Conservation (phyloP, 805 yeast genomes). For the Candida alai region DNA sequence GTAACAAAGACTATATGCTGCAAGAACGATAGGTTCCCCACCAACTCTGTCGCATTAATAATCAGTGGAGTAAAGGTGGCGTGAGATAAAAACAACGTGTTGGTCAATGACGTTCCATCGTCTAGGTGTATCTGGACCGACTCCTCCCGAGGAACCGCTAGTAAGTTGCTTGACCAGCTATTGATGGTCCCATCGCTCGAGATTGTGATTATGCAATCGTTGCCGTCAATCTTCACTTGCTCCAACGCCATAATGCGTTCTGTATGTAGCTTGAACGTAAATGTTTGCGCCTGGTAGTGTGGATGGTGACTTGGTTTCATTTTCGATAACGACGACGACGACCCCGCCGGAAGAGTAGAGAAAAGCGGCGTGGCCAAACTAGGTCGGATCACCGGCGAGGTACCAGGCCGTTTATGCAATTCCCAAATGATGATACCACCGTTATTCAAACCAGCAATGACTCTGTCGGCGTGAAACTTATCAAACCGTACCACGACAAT, state of each 20-base stretch:
- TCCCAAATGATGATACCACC: slow-evolving; percentile 56
- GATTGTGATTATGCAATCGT: slow-evolving; percentile 17
- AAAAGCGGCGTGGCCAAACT: slow-evolving; percentile 6
- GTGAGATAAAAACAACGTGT: too few species aligned
- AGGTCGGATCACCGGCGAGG: slow-evolving; percentile 4
- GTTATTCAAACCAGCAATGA: slow-evolving; percentile 47
- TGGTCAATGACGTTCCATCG: neutral
- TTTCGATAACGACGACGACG: too few species aligned
- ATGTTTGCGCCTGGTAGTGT: slow-evolving; percentile 1
- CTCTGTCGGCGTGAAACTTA: slow-evolving; percentile 29
- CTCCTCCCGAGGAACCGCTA: slow-evolving; percentile 25
- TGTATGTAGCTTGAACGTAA: slow-evolving; percentile 13
- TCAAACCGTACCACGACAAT: slow-evolving; percentile 41
- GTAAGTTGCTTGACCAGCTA: slow-evolving; percentile 31
- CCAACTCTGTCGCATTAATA: neutral
- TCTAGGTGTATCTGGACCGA: too few species aligned
- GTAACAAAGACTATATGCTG: slow-evolving; percentile 1
- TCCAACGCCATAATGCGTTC: slow-evolving; percentile 19
- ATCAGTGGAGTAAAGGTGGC: neutral
- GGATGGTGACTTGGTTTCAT: slow-evolving; percentile 19
- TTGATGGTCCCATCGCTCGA: slow-evolving; percentile 27
- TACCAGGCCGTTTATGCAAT: slow-evolving; percentile 12
- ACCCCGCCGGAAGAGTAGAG: too few species aligned
- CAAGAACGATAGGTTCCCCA: neutral
- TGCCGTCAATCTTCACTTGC: slow-evolving; percentile 19